Percentiles rank a stretch among this genome's conserved stretches.
These are phyloP conservation scores for Phoma herbarum DNA, from an alignment of 2,329 filamentous ascomycete genomes.

Conservation along the genomic window DNA sequence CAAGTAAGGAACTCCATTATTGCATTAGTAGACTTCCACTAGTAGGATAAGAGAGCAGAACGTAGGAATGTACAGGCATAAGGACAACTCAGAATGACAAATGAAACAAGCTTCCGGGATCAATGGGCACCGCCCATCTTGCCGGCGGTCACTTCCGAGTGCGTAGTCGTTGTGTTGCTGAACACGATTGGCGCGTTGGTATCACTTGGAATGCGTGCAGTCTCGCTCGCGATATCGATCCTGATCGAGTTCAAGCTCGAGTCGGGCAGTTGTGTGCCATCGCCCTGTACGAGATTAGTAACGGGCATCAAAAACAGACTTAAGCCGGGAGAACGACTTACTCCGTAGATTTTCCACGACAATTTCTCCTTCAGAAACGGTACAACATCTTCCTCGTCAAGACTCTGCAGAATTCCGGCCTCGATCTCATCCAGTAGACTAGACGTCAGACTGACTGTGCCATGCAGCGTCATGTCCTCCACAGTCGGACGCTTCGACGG, in stretches of 20 bases:
- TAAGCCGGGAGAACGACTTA: conserved; percentile 18
- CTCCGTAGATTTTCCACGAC: conserved; percentile 41
- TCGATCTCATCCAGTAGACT: conserved; percentile 37
- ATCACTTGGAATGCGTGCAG: conserved; percentile 29
- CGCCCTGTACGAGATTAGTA: conserved; percentile 24
- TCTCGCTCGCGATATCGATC: conserved; percentile 26
- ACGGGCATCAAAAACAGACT: background rate
- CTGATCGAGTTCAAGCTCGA: conserved; percentile 23
- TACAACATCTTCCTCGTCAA: conserved; percentile 35
- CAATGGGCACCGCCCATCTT: conserved; percentile 21
- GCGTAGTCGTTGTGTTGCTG: conserved; percentile 13
- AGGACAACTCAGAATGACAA: background rate
- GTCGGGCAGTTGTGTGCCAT: conserved; percentile 24
- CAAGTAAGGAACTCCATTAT: background rate
- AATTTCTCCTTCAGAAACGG: conserved; percentile 39
- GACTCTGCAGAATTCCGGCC: conserved; percentile 28
- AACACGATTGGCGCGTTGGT: conserved; percentile 30
- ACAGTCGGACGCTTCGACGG: conserved; percentile 55
- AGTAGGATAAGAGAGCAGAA: background rate
- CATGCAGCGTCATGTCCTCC: conserved; percentile 21
- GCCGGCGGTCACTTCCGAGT: conserved; percentile 32
- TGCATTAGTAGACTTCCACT: background rate
- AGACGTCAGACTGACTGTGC: conserved; percentile 37
- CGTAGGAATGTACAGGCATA: background rate
- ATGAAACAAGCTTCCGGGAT: background rate